Evolutionary conservation across 164 flowering plant genomes (phyloP).

Genomic region (Macadamia tetraphylla): DNA sequence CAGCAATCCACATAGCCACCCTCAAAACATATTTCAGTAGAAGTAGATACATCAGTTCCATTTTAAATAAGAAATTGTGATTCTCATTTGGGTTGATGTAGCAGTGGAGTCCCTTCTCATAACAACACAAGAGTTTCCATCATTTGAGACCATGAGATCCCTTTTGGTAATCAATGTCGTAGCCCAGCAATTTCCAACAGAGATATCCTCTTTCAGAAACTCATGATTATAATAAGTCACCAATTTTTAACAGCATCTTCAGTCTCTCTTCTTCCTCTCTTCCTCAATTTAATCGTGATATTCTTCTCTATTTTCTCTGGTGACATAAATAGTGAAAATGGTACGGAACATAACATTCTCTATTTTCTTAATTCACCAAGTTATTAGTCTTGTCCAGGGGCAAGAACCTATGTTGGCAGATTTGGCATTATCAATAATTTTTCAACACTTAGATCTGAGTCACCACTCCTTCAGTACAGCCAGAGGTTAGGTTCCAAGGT

Average conservation of each 20-base stretch:
- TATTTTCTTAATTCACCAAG: too few species aligned
- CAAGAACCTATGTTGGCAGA: too few species aligned
- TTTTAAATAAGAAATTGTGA: not conserved
- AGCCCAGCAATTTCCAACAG: constrained; percentile 65
- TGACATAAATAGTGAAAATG: constrained; percentile 13
- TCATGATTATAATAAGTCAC: constrained; percentile 56
- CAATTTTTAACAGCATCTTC: constrained; percentile 45
- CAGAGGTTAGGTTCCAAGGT: too few species aligned
- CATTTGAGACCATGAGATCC: constrained; percentile 63
- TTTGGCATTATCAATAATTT: too few species aligned
- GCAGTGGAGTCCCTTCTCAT: constrained; percentile 34
- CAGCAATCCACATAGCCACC: constrained; percentile 82
- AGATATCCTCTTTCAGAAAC: constrained; percentile 39
- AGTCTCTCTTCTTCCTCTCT: constrained; percentile 18
- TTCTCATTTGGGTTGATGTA: not conserved
- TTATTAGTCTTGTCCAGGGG: too few species aligned
- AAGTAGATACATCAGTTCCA: constrained; percentile 5
- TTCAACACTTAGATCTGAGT: too few species aligned
- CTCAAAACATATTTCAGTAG: constrained; percentile 22
- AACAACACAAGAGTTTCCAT: constrained; percentile 89
- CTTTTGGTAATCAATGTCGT: constrained; percentile 65
- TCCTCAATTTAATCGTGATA: constrained; percentile 34
- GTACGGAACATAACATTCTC: too few species aligned
- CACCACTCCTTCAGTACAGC: too few species aligned
- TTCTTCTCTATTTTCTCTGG: constrained; percentile 49